Evolutionary conservation across 2,329 filamentous ascomycete genomes (phyloP).

Genomic region (Fusarium cicatricum): DNA sequence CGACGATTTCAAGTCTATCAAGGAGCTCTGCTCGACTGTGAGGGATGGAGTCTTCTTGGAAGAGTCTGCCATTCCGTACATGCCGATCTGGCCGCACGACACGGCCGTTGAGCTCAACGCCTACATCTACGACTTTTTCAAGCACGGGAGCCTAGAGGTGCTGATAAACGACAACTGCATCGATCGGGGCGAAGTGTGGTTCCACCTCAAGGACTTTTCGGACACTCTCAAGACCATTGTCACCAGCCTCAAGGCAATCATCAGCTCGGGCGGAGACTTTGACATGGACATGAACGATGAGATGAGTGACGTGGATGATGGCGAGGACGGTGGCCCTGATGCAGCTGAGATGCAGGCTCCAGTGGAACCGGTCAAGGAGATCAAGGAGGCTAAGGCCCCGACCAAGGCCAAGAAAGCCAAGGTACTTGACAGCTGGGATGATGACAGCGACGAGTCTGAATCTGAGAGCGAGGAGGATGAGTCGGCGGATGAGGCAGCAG

Average conservation of each 20-base stretch:
- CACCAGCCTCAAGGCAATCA: conserved; percentile 66
- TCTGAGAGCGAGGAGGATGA: conserved; percentile 47
- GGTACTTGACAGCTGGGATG: conserved; percentile 54
- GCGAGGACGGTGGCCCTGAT: neutral
- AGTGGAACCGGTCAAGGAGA: neutral
- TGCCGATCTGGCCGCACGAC: conserved; percentile 68
- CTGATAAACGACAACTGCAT: conserved; percentile 73
- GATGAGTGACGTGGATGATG: too few species aligned
- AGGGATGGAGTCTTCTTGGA: conserved; percentile 78
- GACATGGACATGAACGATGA: conserved; percentile 18
- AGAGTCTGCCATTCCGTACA: conserved; percentile 74
- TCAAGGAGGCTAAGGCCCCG: neutral
- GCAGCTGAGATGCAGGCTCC: neutral
- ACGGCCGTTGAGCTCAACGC: conserved; percentile 63
- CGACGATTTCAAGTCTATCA: conserved; percentile 70
- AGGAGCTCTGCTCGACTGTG: conserved; percentile 71
- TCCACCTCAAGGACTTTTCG: conserved; percentile 67
- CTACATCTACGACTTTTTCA: conserved; percentile 80
- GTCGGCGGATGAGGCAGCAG: conserved; percentile 20
- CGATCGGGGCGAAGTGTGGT: conserved; percentile 74
- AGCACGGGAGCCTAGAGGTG: conserved; percentile 70
- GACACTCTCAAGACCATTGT: conserved; percentile 75
- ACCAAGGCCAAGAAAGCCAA: conserved; percentile 12
- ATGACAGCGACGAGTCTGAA: conserved; percentile 13
- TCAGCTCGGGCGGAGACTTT: conserved; percentile 50